A percentile compares a stretch with the other conserved stretches of the same genome.
Evolutionary conservation across 192 early-diverging fungal species (phyloP).

Genomic region (Globomyces pollinis-pini): DNA sequence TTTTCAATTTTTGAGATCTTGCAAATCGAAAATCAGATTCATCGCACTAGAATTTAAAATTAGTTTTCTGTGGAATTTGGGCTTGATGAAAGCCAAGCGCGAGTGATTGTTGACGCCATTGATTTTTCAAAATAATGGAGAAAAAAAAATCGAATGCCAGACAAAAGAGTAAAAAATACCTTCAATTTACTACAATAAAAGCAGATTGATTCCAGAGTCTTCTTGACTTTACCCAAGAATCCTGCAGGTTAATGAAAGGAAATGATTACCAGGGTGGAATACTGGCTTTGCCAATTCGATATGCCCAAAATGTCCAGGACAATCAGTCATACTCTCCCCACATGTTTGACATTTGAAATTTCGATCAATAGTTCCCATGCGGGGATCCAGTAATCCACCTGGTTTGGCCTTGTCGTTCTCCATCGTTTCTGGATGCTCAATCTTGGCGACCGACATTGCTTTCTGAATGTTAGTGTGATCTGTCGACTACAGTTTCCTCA

Average conservation of each 20-base stretch:
- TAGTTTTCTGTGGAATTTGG: too few relatives aligned
- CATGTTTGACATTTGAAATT: slow-evolving; percentile 97
- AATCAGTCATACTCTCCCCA: slow-evolving; percentile 87
- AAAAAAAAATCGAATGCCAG: too few relatives aligned
- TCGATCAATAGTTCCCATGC: slow-evolving; percentile 95
- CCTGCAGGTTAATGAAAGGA: slow-evolving; percentile 53
- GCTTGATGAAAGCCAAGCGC: too few relatives aligned
- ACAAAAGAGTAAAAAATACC: too few relatives aligned
- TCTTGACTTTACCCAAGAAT: slow-evolving; percentile 90
- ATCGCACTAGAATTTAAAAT: slow-evolving; percentile 32
- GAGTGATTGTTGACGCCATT: too few relatives aligned
- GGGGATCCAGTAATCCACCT: slow-evolving; percentile 83
- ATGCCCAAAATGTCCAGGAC: slow-evolving; percentile 97
- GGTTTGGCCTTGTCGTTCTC: slow-evolving; percentile 79
- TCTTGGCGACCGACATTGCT: slow-evolving; percentile 92
- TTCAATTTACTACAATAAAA: slow-evolving; percentile 90
- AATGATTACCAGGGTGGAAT: slow-evolving; percentile 72
- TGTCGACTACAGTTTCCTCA: slow-evolving; percentile 84
- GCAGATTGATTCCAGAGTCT: slow-evolving; percentile 95
- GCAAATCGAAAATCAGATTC: slow-evolving; percentile 61
- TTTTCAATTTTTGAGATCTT: slow-evolving; percentile 41
- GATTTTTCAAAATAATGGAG: too few relatives aligned
- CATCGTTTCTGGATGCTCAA: slow-evolving; percentile 81
- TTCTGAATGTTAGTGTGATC: slow-evolving; percentile 63
- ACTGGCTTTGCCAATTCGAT: slow-evolving; percentile 95